Conservation (phyloP, 305 asterid species). For the Rubia peregrina region DNA sequence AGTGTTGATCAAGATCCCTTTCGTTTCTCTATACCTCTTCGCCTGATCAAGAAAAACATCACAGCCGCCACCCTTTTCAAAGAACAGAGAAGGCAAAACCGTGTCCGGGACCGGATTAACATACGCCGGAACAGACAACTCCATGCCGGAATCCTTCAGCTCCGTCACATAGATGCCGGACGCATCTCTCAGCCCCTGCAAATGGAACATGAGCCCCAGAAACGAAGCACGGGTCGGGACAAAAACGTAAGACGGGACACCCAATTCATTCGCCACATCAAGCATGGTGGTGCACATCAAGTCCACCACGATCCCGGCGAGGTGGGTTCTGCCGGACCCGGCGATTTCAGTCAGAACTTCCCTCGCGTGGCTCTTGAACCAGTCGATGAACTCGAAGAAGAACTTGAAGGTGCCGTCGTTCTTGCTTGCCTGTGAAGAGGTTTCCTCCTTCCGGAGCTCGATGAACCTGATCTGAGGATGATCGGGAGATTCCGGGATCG, state of each 20-base stretch:
- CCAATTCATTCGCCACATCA: conserved; percentile 38
- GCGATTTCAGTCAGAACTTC: conserved; percentile 22
- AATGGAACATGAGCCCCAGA: conserved; percentile 23
- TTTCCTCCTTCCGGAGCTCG: conserved; percentile 9
- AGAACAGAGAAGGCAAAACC: conserved; percentile 16
- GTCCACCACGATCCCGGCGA: conserved; percentile 33
- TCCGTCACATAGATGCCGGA: conserved; percentile 1
- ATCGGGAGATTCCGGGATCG: conserved; percentile 4
- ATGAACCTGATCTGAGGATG: conserved; percentile 18
- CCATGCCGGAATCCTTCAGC: conserved; percentile 7
- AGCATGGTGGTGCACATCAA: conserved; percentile 37
- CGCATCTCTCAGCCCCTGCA: conserved; percentile 25
- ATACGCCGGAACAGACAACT: conserved; percentile 20
- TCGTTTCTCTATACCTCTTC: conserved; percentile 11
- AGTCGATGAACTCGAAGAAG: conserved; percentile 1
- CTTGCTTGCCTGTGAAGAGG: not conserved
- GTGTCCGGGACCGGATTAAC: not conserved
- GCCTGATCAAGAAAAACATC: conserved; percentile 4
- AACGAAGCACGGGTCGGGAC: conserved; percentile 29
- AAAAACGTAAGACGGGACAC: conserved; percentile 28
- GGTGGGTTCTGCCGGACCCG: not conserved
- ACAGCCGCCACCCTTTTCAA: conserved; percentile 5
- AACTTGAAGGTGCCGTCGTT: not conserved
- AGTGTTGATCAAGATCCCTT: not conserved
- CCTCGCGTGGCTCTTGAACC: conserved; percentile 25